These are phyloP conservation scores for Pouteria glomerata DNA, from an alignment of 148 eudicot genomes.

Conservation along the genomic window DNA sequence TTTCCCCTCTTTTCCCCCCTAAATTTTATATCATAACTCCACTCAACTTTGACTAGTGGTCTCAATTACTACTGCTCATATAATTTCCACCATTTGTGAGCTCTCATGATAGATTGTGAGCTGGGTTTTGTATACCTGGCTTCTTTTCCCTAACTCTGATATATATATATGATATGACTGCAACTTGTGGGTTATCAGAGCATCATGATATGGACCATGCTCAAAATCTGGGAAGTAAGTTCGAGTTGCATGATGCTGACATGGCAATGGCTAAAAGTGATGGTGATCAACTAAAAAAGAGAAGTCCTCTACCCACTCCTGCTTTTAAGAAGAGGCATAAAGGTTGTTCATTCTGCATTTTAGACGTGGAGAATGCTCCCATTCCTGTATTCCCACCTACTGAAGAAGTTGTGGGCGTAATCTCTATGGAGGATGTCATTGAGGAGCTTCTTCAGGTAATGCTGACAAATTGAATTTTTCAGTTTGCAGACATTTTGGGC, in stretches of 20 bases:
- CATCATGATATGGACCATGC: constrained; percentile 15
- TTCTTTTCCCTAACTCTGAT: neutral
- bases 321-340: constrained; percentile 75
- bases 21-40: too few relatives aligned
- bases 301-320: too few relatives aligned
- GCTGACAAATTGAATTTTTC: neutral
- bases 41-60: too few relatives aligned
- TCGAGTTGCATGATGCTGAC: constrained; percentile 29
- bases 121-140: neutral
- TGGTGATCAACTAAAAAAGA: constrained; percentile 51
- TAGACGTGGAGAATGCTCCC: constrained; percentile 74
- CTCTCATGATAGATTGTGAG: neutral
- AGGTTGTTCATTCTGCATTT: constrained; percentile 91
- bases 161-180: too few relatives aligned
- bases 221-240: constrained; percentile 17
- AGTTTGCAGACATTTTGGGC: too few relatives aligned
- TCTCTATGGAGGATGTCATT: constrained; percentile 91
- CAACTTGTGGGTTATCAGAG: too few relatives aligned
- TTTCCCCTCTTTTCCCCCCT: too few relatives aligned
- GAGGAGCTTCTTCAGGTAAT: constrained; percentile 99
- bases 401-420: constrained; percentile 84
- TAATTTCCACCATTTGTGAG: neutral
- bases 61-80: too few relatives aligned
- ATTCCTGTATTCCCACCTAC: constrained; percentile 64
- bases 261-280: constrained; percentile 24